phyloP scores from a whole-genome alignment of 2,329 filamentous ascomycete species.

The Alternaria triticimaculans region DNA sequence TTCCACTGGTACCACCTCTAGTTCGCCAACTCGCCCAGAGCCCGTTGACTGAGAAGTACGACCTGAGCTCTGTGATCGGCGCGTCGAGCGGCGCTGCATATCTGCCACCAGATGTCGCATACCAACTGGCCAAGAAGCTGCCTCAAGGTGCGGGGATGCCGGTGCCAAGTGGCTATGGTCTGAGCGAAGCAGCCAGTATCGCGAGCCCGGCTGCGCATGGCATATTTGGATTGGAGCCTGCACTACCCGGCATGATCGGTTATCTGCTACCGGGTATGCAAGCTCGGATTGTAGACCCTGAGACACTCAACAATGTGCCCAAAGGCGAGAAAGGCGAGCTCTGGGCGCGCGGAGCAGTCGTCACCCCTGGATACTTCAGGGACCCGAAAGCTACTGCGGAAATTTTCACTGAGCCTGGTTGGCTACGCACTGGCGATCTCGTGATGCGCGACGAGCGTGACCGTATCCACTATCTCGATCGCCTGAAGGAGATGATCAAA shows the following conservation, averaged over 20 bases:
- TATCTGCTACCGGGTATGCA: constrained; percentile 40
- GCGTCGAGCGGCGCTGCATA: constrained; percentile 38
- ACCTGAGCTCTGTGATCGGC: constrained; percentile 29
- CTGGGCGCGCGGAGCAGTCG: constrained; percentile 36
- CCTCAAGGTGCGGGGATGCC: constrained; percentile 31
- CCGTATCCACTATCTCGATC: constrained; percentile 44
- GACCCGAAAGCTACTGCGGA: constrained; percentile 36
- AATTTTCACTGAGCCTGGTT: constrained; percentile 35
- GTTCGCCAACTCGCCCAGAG: constrained; percentile 37
- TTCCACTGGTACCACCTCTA: constrained; percentile 38
- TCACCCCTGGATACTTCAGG: constrained; percentile 42
- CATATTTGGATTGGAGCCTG: constrained; percentile 33
- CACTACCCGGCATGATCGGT: constrained; percentile 32
- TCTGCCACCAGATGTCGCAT: constrained; percentile 37
- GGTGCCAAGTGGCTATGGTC: constrained; percentile 37
- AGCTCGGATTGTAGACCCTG: constrained; percentile 36
- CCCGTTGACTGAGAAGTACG: constrained; percentile 36
- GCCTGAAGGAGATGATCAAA: constrained; percentile 55
- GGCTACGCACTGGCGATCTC: constrained; percentile 39
- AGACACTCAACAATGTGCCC: constrained; percentile 31
- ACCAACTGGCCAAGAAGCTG: constrained; percentile 36
- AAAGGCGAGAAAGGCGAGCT: constrained; percentile 36
- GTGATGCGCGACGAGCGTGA: constrained; percentile 36
- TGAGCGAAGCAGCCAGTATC: constrained; percentile 40
- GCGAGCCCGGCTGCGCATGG: constrained; percentile 30